A percentile compares a stretch with the other conserved stretches of the same genome.
Conservation (phyloP, 805 yeast genomes). For the Candida pseudofarinosa region DNA sequence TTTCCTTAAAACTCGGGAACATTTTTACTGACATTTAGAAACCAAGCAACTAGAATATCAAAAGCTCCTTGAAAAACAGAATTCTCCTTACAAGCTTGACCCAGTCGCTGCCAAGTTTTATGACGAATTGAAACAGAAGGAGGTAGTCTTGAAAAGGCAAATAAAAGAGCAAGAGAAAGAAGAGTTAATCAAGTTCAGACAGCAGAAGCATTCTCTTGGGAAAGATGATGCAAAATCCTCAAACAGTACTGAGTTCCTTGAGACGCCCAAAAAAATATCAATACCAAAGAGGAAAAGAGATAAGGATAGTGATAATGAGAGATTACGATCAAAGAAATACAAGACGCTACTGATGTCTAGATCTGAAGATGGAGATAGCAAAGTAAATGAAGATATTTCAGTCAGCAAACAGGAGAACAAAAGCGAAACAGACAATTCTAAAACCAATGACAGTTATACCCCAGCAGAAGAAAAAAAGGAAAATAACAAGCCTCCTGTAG, state of each 20-base stretch:
- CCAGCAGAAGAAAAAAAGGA: too few relatives aligned
- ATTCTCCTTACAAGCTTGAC: conserved; percentile 40
- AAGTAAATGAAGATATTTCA: too few relatives aligned
- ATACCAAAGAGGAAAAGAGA: neutral
- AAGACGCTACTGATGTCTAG: too few relatives aligned
- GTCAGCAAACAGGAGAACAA: too few relatives aligned
- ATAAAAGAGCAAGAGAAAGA: conserved; percentile 17
- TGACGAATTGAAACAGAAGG: conserved; percentile 18
- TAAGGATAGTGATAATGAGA: neutral
- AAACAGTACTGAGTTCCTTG: neutral
- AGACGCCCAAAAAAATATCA: neutral
- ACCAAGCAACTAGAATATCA: conserved; percentile 30
- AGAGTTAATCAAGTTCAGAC: conserved; percentile 13
- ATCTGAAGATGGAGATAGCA: too few relatives aligned
- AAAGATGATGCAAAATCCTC: neutral
- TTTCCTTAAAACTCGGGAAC: neutral
- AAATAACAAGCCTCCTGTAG: too few relatives aligned
- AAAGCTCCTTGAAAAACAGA: conserved; percentile 22
- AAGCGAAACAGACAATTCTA: too few relatives aligned
- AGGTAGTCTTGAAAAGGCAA: conserved; percentile 14
- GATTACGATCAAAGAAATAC: too few relatives aligned
- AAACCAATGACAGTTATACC: too few relatives aligned
- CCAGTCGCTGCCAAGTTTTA: conserved; percentile 35
- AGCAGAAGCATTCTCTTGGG: conserved; percentile 5
- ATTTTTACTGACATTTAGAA: conserved; percentile 20